Percentiles rank a stretch among this genome's conserved stretches.
Conservation (phyloP, 345 rosid species). For the Pistacia atlantica region DNA sequence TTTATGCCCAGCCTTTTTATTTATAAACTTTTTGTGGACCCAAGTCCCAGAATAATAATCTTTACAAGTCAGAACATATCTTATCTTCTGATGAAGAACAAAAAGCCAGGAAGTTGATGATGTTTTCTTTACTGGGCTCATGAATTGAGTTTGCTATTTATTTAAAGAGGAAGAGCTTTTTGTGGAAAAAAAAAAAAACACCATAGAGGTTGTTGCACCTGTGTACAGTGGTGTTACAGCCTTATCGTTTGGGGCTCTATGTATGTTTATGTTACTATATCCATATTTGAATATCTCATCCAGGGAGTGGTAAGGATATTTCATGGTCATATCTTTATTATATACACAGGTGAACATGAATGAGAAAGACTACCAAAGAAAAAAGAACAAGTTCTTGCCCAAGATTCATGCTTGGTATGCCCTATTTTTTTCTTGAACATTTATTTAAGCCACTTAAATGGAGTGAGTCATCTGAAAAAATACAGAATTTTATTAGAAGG, state of each 20-base stretch:
- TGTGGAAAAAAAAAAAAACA: background rate
- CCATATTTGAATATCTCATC: background rate
- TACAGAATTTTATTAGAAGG: background rate
- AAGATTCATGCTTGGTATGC: slow-evolving; percentile 97
- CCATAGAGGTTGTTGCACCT: background rate
- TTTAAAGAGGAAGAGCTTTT: background rate
- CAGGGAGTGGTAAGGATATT: background rate
- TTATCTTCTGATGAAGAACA: background rate
- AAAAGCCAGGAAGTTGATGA: background rate
- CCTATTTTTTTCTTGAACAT: slow-evolving; percentile 4
- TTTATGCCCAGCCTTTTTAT: background rate
- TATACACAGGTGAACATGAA: slow-evolving; percentile 86
- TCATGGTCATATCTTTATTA: background rate
- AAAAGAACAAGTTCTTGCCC: slow-evolving; percentile 94
- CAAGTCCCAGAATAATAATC: background rate
- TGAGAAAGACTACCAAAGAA: slow-evolving; percentile 93
- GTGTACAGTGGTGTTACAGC: background rate
- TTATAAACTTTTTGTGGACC: background rate
- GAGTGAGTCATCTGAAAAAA: background rate
- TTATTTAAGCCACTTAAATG: background rate
- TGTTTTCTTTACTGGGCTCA: background rate
- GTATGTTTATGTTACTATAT: background rate
- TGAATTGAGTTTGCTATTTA: background rate
- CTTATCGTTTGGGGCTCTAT: background rate
- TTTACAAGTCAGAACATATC: background rate